These are phyloP conservation scores for Penicillium sp. DNA, from an alignment of 2,329 filamentous ascomycete species.

Conservation along the genomic window DNA sequence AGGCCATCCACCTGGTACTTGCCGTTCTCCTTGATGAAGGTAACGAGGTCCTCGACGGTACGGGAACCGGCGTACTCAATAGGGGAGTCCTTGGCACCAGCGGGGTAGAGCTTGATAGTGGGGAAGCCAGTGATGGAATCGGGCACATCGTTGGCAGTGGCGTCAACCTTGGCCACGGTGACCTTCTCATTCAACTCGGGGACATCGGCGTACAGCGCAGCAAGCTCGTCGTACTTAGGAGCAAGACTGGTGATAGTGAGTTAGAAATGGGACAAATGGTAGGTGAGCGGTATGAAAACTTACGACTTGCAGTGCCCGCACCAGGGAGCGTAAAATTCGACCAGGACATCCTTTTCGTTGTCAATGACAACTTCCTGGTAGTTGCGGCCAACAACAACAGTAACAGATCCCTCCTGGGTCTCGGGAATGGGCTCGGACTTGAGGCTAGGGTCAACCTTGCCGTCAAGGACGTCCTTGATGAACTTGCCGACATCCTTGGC, in stretches of 20 bases:
- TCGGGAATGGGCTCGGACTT: conserved; percentile 98
- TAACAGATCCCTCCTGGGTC: conserved; percentile 85
- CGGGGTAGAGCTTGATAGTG: conserved; percentile 97
- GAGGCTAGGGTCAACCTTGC: conserved; percentile 92
- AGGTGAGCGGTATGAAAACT: conserved; percentile 25
- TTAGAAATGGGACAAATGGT: neutral
- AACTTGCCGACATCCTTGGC: conserved; percentile 73
- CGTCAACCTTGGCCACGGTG: conserved; percentile 85
- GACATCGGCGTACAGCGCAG: conserved; percentile 54
- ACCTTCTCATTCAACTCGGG: conserved; percentile 57
- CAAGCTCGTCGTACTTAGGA: conserved; percentile 67
- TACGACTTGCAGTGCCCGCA: conserved; percentile 69
- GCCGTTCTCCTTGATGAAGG: conserved; percentile 94
- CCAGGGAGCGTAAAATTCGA: conserved; percentile 97
- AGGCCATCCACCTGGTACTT: conserved; percentile 76
- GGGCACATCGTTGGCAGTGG: conserved; percentile 92
- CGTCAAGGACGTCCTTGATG: conserved; percentile 77
- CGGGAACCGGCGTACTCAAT: conserved; percentile 85
- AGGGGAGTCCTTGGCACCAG: conserved; percentile 80
- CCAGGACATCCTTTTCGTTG: conserved; percentile 90
- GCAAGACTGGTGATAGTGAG: conserved; percentile 49
- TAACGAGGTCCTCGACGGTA: conserved; percentile 84
- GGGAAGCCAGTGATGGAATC: conserved; percentile 98
- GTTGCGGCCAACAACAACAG: conserved; percentile 85
- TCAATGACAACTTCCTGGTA: conserved; percentile 91